These are phyloP conservation scores for Orbilia quercus DNA, from an alignment of 2,329 filamentous ascomycete genomes.

Conservation along the genomic window DNA sequence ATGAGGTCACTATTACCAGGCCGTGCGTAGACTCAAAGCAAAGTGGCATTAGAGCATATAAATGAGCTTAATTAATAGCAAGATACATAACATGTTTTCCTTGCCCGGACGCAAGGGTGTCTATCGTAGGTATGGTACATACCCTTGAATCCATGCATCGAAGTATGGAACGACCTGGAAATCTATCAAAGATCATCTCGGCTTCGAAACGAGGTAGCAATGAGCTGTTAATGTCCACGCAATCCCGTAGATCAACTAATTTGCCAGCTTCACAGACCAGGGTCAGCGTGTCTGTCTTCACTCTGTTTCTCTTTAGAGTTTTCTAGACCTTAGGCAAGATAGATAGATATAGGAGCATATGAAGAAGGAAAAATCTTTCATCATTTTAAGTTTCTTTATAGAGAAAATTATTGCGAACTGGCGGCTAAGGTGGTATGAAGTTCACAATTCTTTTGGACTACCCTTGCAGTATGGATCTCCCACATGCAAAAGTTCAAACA, in stretches of 20 bases:
- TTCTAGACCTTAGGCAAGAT: background rate
- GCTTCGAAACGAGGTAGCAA: background rate
- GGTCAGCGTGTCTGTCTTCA: background rate
- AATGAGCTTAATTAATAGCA: no score
- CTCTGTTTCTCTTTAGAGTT: background rate
- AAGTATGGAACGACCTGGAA: background rate
- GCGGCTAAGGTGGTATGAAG: background rate
- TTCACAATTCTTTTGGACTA: background rate
- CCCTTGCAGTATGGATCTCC: background rate
- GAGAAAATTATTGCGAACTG: background rate
- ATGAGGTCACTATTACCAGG: no score
- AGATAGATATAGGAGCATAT: background rate
- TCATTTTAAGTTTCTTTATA: background rate
- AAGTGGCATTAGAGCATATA: no score
- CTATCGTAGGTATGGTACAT: background rate
- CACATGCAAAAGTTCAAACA: background rate
- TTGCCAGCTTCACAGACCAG: background rate
- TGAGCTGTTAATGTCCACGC: background rate
- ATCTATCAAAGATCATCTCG: background rate
- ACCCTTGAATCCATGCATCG: background rate
- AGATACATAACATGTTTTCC: no score
- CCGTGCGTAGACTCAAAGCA: no score
- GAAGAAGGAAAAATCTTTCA: no score
- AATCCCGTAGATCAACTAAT: background rate
- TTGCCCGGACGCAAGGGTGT: background rate